phyloP scores from a whole-genome alignment of 345 rosid genomes.

The Heritiera littoralis region DNA sequence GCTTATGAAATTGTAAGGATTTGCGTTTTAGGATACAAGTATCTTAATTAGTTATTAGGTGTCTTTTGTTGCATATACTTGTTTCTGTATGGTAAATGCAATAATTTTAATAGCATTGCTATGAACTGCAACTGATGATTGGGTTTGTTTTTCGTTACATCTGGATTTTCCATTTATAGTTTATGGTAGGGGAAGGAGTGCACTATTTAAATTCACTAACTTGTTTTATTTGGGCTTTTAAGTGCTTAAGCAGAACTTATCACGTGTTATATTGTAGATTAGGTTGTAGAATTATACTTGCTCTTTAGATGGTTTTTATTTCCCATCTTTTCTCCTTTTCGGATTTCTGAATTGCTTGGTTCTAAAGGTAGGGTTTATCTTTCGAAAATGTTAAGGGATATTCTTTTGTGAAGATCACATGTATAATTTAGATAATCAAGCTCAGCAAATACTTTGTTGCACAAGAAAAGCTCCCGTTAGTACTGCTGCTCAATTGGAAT shows the following conservation, averaged over 20 bases:
- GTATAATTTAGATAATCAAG: not conserved
- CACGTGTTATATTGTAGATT: not conserved
- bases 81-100: not conserved
- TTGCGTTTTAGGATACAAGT: not conserved
- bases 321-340: not conserved
- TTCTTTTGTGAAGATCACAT: not conserved
- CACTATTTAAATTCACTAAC: not conserved
- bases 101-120: not conserved
- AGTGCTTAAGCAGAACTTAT: not conserved
- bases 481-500: not conserved
- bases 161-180: not conserved
- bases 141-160: not conserved
- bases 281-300: not conserved
- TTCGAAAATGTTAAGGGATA: not conserved
- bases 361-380: not conserved
- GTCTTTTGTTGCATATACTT: not conserved
- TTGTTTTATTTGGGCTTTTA: not conserved
- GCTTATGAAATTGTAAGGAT: not conserved
- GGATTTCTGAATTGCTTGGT: not conserved
- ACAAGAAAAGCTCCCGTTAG: too few species aligned
- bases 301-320: not conserved
- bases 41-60: not conserved
- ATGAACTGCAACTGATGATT: not conserved
- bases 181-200: conserved; percentile 4
- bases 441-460: not conserved